These are phyloP conservation scores for Brasenia schreberi DNA, from an alignment of 164 flowering plant genomes.

Conservation along the genomic window DNA sequence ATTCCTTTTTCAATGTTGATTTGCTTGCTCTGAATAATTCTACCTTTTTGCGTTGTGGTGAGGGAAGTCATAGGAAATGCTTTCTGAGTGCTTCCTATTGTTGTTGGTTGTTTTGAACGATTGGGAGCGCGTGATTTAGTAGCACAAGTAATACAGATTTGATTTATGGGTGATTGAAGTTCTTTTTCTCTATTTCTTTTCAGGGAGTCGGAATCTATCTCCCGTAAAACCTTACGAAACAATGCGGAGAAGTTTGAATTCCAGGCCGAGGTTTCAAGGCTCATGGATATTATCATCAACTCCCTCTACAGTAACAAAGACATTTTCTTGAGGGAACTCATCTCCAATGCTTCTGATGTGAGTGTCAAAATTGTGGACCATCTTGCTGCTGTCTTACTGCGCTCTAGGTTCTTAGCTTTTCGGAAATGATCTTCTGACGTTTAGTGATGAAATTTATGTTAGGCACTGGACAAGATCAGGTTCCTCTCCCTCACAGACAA, in stretches of 20 bases:
- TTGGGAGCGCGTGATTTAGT: background rate
- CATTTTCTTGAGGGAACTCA: constrained; percentile 91
- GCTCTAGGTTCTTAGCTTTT: background rate
- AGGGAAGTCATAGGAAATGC: no score
- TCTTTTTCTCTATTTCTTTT: constrained; percentile 5
- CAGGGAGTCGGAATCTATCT: constrained; percentile 93
- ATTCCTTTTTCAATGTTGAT: no score
- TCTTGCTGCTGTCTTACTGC: background rate
- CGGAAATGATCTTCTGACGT: background rate
- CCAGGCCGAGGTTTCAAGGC: constrained; percentile 97
- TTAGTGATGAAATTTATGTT: background rate
- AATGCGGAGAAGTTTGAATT: constrained; percentile 92
- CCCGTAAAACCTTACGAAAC: constrained; percentile 56
- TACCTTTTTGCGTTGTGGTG: no score
- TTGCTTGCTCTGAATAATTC: no score
- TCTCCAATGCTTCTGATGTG: constrained; percentile 98
- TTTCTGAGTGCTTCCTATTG: no score
- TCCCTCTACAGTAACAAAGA: constrained; percentile 96
- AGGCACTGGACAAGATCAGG: constrained; percentile 97
- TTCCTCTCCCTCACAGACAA: constrained; percentile 91
- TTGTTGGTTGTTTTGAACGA: no score
- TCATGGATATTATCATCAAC: constrained; percentile 92
- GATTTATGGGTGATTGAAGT: background rate
- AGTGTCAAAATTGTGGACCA: constrained; percentile 10
- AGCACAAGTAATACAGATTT: background rate